phyloP scores from a whole-genome alignment of 2,329 filamentous ascomycete genomes.

The Chrysoporthe austroafricana region DNA sequence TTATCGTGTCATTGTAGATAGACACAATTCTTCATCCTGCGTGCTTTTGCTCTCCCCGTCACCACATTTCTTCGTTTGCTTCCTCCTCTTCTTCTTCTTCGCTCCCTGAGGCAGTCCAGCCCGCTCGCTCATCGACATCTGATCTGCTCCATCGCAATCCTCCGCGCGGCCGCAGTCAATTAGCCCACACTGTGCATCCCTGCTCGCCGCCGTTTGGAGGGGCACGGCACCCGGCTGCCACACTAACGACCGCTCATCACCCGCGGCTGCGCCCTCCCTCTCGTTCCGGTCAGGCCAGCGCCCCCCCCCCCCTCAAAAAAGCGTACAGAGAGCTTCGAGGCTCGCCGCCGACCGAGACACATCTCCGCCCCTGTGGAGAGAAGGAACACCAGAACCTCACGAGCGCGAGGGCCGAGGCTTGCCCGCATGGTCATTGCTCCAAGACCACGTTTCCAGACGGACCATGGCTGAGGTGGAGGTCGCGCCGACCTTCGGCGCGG shows the following conservation, averaged over 20 bases:
- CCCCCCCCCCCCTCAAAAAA: not conserved
- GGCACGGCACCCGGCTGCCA: conserved; percentile 6
- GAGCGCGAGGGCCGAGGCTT: not conserved
- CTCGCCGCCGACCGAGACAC: not conserved
- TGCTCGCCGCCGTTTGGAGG: conserved; percentile 20
- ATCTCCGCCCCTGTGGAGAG: not conserved
- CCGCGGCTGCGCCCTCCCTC: conserved; percentile 10
- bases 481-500: conserved; percentile 85
- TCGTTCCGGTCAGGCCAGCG: not conserved
- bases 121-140: not conserved
- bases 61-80: too few species aligned
- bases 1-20: not conserved
- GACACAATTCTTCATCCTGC: not conserved
- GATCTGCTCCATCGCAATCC: not conserved
- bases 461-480: conserved; percentile 82
- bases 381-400: not conserved
- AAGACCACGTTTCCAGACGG: conserved; percentile 30
- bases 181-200: conserved; percentile 1
- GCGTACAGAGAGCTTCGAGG: conserved; percentile 11
- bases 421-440: conserved; percentile 27
- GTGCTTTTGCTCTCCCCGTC: not conserved
- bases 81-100: not conserved
- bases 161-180: conserved; percentile 11
- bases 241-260: not conserved
- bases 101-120: not conserved